Evolutionary conservation across 441 rosid genomes (phyloP).

Genomic region (Raphanus hybrid): DNA sequence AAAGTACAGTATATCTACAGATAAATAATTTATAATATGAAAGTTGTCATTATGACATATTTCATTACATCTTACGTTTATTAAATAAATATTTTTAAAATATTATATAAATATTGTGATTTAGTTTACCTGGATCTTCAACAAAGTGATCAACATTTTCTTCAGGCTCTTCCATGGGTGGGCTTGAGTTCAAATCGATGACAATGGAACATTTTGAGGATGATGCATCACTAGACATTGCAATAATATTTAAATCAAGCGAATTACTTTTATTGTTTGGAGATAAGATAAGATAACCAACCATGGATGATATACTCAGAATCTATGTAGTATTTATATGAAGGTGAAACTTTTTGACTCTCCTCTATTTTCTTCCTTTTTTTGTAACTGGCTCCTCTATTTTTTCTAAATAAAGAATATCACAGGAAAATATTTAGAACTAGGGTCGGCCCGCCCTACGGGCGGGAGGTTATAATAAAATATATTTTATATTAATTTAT

Average conservation of each 20-base stretch:
- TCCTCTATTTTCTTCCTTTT: too few relatives aligned
- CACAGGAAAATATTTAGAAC: not conserved
- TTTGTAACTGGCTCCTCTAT: too few relatives aligned
- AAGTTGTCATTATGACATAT: not conserved
- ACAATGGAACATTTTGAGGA: not conserved
- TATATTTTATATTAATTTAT: too few relatives aligned
- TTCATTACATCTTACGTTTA: not conserved
- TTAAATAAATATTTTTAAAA: not conserved
- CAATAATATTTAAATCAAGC: not conserved
- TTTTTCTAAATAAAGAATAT: not conserved
- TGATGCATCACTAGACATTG: not conserved
- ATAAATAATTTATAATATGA: not conserved
- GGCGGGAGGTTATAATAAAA: too few relatives aligned
- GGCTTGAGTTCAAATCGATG: not conserved
- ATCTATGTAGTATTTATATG: not conserved
- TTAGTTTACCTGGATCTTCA: conserved; percentile 4
- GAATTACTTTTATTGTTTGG: not conserved
- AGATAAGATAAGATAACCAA: not conserved
- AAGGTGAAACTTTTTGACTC: not conserved
- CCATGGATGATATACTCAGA: conserved; percentile 4
- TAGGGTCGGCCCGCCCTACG: too few relatives aligned
- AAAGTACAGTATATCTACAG: not conserved
- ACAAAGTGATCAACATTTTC: not conserved
- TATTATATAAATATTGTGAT: not conserved
- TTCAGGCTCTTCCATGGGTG: not conserved